Base-by-base conservation (phyloP, 108 stramenopile genomes). In the Pseudonitzschia delicatissima region DNA sequence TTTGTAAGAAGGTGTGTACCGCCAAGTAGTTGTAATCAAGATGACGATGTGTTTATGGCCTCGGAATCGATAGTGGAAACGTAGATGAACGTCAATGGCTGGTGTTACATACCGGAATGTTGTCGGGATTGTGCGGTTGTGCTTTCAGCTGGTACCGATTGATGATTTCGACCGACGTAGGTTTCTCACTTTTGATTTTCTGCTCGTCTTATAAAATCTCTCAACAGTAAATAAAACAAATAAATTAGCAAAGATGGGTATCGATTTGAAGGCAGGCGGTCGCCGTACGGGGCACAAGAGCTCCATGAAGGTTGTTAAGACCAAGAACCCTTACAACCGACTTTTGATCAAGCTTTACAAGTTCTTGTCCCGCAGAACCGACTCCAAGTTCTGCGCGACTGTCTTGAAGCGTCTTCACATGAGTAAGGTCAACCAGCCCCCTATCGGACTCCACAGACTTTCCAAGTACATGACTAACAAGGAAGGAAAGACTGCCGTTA, bases 291-390 rank as follows among this genome's bases (percentile, higher is more conserved):
- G 98, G 47, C 98, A 99, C 94, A 98, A 95, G 82, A 85, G 88
- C 55, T 96, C 96, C 45, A 92, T 82, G 73, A 96, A 91, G 82
- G 87, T 94, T 36, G 95, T 98, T 79, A 96, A 96, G 89, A 97
- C 95, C 45, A 80, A 91, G 67, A 98, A 99, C 80, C 92, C 95
- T 58, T 99, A 99, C 92, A 91, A 89, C 67, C 89, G 92, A 58
- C 96, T 99, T 62, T 92, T 99, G 69, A 97, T 97, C 74, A 98
- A 98, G 85, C 86, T 99, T 25, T 99, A 98, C 92, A 92, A 94
- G 76, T 99, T 99, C 86, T 85, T 99, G 44, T 84, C 86, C 31
- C 90, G 99, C 69, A 85, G 99, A 80, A 98, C 98, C 12, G 97
- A 98, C 64, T 96, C 96, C 75, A 87, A 90, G 70, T 99, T 99